Conservation (phyloP, 2,329 filamentous ascomycete genomes). For the Bipolaris zeicola region DNA sequence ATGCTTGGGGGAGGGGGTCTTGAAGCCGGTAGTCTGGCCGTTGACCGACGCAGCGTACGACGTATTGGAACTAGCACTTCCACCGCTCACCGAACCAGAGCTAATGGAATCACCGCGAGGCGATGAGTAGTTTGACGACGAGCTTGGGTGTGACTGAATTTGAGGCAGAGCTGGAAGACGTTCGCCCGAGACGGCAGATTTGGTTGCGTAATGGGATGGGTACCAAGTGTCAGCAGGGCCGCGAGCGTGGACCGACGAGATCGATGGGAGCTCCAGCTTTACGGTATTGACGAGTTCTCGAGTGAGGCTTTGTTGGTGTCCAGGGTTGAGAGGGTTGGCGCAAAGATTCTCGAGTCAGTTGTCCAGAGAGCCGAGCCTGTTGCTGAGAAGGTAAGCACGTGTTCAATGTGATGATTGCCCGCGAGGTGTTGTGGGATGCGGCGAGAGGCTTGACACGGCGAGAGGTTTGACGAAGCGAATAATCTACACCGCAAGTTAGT, state of each 20-base stretch:
- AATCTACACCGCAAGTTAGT: slow-evolving; percentile 43
- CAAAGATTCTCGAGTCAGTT: slow-evolving; percentile 24
- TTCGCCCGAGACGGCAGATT: slow-evolving; percentile 71
- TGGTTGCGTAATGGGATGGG: slow-evolving; percentile 69
- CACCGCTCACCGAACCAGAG: slow-evolving; percentile 57
- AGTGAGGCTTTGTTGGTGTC: slow-evolving; percentile 9
- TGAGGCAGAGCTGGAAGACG: slow-evolving; percentile 74
- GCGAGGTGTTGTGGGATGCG: slow-evolving; percentile 34
- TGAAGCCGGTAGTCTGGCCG: slow-evolving; percentile 63
- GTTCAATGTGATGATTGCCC: slow-evolving; percentile 34
- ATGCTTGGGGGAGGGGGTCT: slow-evolving; percentile 77
- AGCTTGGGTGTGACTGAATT: slow-evolving; percentile 66
- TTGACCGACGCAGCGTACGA: slow-evolving; percentile 62
- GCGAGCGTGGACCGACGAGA: slow-evolving; percentile 81
- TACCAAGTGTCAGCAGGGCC: slow-evolving; percentile 75
- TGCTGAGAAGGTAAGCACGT: slow-evolving; percentile 30
- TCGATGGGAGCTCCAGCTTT: slow-evolving; percentile 93
- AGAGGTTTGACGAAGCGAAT: slow-evolving; percentile 19
- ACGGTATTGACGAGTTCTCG: slow-evolving; percentile 63
- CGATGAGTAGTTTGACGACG: slow-evolving; percentile 73
- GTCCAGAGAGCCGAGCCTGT: slow-evolving; percentile 35
- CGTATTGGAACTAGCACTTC: slow-evolving; percentile 60
- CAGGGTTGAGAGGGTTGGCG: slow-evolving; percentile 17
- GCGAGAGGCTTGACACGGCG: slow-evolving; percentile 8
- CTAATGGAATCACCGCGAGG: slow-evolving; percentile 78